Evolutionary conservation across 257 asterid species (phyloP).

Genomic region (Salvia rosmarinus): DNA sequence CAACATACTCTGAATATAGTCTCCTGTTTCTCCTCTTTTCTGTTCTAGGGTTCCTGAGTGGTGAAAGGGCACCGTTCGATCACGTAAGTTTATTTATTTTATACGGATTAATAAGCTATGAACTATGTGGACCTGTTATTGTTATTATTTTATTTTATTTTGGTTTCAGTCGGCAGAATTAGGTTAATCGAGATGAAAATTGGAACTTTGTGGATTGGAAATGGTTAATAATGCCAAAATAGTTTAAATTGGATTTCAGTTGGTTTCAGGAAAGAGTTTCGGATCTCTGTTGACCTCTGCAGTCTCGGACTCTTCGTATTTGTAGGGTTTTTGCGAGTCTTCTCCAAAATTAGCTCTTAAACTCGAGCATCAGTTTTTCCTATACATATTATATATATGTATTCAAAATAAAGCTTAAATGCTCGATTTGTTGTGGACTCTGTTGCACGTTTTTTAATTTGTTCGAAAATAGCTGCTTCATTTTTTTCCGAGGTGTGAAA

Average conservation of each 20-base stretch:
- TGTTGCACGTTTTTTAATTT: conserved; percentile 19
- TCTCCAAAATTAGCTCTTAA: conserved; percentile 42
- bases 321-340: conserved; percentile 50
- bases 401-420: conserved; percentile 5
- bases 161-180: not conserved
- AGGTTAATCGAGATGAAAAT: conserved; percentile 27
- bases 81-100: conserved; percentile 34
- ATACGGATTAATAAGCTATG: conserved; percentile 17
- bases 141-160: conserved; percentile 5
- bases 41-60: conserved; percentile 42
- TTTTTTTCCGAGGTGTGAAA: conserved; percentile 26
- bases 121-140: conserved; percentile 22
- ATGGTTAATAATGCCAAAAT: conserved; percentile 29
- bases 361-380: conserved; percentile 30
- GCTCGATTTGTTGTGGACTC: conserved; percentile 21
- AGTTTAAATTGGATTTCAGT: conserved; percentile 42
- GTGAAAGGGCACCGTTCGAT: conserved; percentile 44
- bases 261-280: conserved; percentile 46
- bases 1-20: conserved; percentile 30
- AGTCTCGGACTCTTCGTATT: conserved; percentile 44
- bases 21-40: conserved; percentile 34
- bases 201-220: conserved; percentile 37
- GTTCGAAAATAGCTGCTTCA: conserved; percentile 22
- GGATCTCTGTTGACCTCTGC: conserved; percentile 60
- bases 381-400: not conserved